Evolutionary conservation across 2,329 filamentous ascomycete species (phyloP).

Genomic region (Aspergillus brasiliensis): DNA sequence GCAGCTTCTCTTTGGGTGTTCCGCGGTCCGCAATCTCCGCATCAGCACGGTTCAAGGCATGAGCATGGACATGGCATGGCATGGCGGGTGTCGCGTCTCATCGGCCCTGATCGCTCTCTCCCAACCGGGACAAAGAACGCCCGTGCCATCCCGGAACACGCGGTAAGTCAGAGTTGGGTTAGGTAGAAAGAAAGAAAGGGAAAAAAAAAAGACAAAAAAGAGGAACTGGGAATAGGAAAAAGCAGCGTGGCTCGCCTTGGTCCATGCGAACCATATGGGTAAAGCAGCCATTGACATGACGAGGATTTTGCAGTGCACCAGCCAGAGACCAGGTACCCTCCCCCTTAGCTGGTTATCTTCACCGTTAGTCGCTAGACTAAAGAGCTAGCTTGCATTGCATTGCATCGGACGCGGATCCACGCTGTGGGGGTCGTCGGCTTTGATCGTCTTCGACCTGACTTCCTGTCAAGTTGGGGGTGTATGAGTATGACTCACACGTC

Average conservation of each 20-base stretch:
- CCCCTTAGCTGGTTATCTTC: not conserved
- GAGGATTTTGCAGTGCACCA: not conserved
- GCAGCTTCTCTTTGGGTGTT: not conserved
- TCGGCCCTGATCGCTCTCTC: not conserved
- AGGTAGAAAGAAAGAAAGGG: not conserved
- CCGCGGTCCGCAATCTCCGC: not conserved
- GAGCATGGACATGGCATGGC: not conserved
- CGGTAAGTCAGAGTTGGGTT: not conserved
- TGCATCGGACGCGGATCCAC: slow-evolving; percentile 13
- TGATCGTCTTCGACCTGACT: slow-evolving; percentile 6
- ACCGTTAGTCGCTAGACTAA: slow-evolving; percentile 1
- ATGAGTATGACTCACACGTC: slow-evolving; percentile 14
- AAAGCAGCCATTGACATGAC: slow-evolving; percentile 1
- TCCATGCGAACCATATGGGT: slow-evolving; percentile 3
- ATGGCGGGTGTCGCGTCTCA: not conserved
- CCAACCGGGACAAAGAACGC: not conserved
- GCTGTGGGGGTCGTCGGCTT: slow-evolving; percentile 5
- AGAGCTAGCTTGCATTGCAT: slow-evolving; percentile 19
- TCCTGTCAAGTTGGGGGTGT: not conserved
- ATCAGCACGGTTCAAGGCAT: not conserved
- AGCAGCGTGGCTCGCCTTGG: slow-evolving; percentile 3
- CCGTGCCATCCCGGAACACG: slow-evolving; percentile 3
- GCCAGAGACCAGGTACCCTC: not conserved
- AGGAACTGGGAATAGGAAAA: not conserved
- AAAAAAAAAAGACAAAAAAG: no score